A percentile compares a stretch with the other conserved stretches of the same genome.
phyloP scores from a whole-genome alignment of 108 stramenopile species.

The Aurantiochytrium sp. region DNA sequence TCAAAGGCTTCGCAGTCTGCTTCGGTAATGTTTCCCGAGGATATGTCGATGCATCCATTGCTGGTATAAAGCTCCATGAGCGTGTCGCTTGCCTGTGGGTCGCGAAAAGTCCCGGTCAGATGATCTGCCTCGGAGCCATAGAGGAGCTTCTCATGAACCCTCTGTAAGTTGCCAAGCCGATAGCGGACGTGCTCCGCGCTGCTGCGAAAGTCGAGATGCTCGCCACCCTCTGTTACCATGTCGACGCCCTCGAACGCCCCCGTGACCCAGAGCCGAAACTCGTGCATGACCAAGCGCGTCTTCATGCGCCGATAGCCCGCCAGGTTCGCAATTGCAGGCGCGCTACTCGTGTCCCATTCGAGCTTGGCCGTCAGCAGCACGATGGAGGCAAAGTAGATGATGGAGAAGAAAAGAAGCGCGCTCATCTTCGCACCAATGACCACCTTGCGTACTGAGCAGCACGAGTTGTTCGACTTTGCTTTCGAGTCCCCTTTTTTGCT shows the following conservation, averaged over 20 bases:
- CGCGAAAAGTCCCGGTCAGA: neutral
- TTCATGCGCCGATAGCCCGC: neutral
- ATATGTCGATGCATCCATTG: neutral
- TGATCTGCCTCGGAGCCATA: neutral
- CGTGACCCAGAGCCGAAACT: neutral
- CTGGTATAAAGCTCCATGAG: neutral
- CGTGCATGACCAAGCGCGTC: neutral
- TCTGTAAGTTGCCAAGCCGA: neutral
- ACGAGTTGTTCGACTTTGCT: neutral
- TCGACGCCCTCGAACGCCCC: neutral
- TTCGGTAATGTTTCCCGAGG: neutral
- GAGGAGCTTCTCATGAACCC: neutral
- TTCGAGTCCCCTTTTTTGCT: neutral
- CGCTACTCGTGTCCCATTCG: neutral
- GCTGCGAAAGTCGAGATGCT: neutral
- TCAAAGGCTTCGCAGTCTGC: neutral
- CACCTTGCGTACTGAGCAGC: neutral
- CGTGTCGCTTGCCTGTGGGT: neutral
- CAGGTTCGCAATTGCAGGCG: neutral
- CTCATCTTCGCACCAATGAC: neutral
- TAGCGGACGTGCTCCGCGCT: neutral
- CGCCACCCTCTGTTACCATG: neutral
- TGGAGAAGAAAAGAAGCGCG: neutral
- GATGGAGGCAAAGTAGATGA: neutral
- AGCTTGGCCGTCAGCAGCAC: neutral